Conservation (phyloP, 352 stramenopile species). For the Elongisporangium undulatum region DNA sequence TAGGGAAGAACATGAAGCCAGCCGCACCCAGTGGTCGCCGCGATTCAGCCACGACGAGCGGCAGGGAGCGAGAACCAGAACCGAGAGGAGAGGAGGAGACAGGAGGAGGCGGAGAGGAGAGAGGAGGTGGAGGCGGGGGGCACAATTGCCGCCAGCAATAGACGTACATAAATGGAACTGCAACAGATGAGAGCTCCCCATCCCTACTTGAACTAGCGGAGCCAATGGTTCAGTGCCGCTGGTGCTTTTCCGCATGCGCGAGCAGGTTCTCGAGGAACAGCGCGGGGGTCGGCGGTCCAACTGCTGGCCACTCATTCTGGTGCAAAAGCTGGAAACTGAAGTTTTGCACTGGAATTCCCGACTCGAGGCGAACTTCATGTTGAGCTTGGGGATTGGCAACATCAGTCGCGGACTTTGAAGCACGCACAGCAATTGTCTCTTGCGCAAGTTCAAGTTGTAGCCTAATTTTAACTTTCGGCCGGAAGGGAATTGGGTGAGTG, state of each 20-base stretch:
- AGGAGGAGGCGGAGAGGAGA: not conserved
- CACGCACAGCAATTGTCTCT: not conserved
- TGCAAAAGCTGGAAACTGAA: not conserved
- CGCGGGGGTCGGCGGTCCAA: not conserved
- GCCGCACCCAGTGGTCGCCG: not conserved
- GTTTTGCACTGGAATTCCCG: not conserved
- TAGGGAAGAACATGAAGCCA: not conserved
- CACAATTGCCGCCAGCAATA: not conserved
- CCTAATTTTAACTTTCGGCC: not conserved
- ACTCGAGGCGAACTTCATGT: not conserved
- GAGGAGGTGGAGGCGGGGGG: not conserved
- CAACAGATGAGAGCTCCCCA: slow-evolving; percentile 4
- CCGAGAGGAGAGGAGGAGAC: not conserved
- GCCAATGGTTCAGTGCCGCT: slow-evolving; percentile 9
- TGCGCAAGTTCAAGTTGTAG: not conserved
- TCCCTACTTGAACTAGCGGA: slow-evolving; percentile 17
- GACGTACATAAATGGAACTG: slow-evolving; percentile 1
- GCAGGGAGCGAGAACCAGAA: not conserved
- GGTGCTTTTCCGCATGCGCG: not conserved
- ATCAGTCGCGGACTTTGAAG: not conserved
- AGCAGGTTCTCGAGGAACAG: not conserved
- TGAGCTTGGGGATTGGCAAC: not conserved
- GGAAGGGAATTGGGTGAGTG: not conserved
- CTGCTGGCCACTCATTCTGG: not conserved
- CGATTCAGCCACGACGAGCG: not conserved